Percentiles rank a stretch among this genome's conserved stretches.
phyloP scores from a whole-genome alignment of 2,329 filamentous ascomycete genomes.

The Ustilaginoidea virens region DNA sequence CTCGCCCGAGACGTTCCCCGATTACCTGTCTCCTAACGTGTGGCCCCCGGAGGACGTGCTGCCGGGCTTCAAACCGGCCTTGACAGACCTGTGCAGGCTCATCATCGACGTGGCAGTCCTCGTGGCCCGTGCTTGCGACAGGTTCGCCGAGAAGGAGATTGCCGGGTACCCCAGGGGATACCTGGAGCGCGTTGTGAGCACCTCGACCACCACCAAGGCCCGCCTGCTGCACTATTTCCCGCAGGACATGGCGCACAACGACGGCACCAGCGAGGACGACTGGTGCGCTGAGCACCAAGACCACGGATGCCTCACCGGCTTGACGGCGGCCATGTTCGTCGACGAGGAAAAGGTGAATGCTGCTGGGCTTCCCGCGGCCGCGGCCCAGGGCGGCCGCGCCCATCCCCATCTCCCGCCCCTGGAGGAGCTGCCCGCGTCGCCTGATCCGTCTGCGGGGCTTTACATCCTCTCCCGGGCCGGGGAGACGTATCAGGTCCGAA shows the following conservation, averaged over 20 bases:
- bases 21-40: slow-evolving; percentile 80
- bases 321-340: slow-evolving; percentile 93
- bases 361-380: slow-evolving; percentile 14
- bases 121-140: slow-evolving; percentile 81
- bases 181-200: slow-evolving; percentile 72
- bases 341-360: slow-evolving; percentile 46
- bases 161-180: slow-evolving; percentile 62
- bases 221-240: slow-evolving; percentile 89
- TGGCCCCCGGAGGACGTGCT: slow-evolving; percentile 62
- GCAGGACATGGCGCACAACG: slow-evolving; percentile 18
- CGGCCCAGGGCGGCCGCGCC: slow-evolving; percentile 8
- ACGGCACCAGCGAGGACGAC: slow-evolving; percentile 50
- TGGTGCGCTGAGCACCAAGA: slow-evolving; percentile 91
- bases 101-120: slow-evolving; percentile 83
- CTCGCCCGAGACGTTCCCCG: slow-evolving; percentile 52
- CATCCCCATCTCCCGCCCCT: slow-evolving; percentile 35
- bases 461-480: slow-evolving; percentile 84
- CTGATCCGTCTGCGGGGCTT: slow-evolving; percentile 74
- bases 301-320: slow-evolving; percentile 82
- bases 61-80: slow-evolving; percentile 57
- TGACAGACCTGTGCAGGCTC: slow-evolving; percentile 63
- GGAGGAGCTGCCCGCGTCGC: slow-evolving; percentile 57
- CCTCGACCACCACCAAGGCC: slow-evolving; percentile 80
- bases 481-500: slow-evolving; percentile 75
- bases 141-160: slow-evolving; percentile 67